Percentiles rank a stretch among this genome's conserved stretches.
These are phyloP conservation scores for Leishmania gerbilli DNA, from an alignment of 208 protist species.

Conservation along the genomic window DNA sequence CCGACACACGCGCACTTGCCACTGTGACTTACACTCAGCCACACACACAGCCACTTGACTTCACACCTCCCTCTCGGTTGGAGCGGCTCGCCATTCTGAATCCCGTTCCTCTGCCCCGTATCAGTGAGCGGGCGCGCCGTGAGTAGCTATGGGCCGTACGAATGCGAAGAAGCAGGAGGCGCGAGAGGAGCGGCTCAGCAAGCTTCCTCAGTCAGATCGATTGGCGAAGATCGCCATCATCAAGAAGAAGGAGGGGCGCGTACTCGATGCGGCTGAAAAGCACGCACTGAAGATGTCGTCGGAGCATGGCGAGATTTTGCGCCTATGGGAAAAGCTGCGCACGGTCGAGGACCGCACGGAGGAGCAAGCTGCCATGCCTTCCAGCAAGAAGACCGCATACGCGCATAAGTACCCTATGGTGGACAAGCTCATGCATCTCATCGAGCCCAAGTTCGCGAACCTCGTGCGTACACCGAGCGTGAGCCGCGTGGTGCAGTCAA, in stretches of 20 bases:
- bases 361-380: constrained; percentile 7
- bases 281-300: constrained; percentile 90
- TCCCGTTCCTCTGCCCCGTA: not conserved
- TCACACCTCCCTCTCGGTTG: too few species aligned
- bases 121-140: not conserved
- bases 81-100: not conserved
- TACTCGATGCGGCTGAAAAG: constrained; percentile 86
- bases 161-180: constrained; percentile 81
- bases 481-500: constrained; percentile 90
- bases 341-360: constrained; percentile 33
- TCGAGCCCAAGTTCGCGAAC: constrained; percentile 78
- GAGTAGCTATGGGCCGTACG: constrained; percentile 69
- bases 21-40: not conserved
- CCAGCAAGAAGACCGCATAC: constrained; percentile 60
- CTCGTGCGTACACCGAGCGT: constrained; percentile 71
- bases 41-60: not conserved
- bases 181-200: constrained; percentile 56
- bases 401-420: constrained; percentile 89
- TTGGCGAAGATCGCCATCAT: constrained; percentile 80
- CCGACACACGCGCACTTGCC: not conserved
- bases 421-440: constrained; percentile 78
- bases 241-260: constrained; percentile 88
- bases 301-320: constrained; percentile 86
- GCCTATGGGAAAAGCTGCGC: constrained; percentile 85
- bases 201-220: constrained; percentile 75